Base-by-base conservation (phyloP, 768 basidiomycete species). In the Mycena albidolilacea region DNA sequence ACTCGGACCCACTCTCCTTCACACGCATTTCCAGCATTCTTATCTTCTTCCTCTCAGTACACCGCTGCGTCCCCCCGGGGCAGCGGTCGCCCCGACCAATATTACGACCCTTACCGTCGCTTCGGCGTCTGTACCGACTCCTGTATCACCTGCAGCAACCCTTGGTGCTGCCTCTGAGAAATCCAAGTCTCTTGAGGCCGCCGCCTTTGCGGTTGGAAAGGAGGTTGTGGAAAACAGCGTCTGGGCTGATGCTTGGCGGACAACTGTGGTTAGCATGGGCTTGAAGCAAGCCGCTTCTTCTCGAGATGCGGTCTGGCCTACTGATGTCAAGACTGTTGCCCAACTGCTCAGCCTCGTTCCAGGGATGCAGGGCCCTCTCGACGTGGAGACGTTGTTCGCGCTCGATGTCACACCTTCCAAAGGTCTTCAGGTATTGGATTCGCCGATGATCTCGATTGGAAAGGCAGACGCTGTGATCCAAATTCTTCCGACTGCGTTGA, bases 71-170 rank as follows among this genome's bases (percentile, higher is more conserved):
- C 88, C 91, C 0, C 90, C 90, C 0, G 91, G 86, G 1, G 84
- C 88, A 11, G 85, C 85, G 35, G 84, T 88, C 3, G 85, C 85
- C 14, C 85, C 87, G 10, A 85, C 86, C 58, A 83, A 84, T 74
- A 83, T 86, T 5, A 81, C 85, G 0, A 78, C 83, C 17, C 57
- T 72, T 19, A 80, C 84, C 15, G 78, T 85, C 41, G 82, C 79
- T 3, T 79, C 81, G 10, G 76, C 77, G 10, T 86, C 85, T 14
- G 94, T 92, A 0, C 94, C 94, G 0, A 96, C 95, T 0, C 95
- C 95, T 1, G 93, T 96, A 3, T 96, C 95, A 0, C 95, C 95
- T 21, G 94, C 93, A 5, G 92, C 93, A 1, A 85, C 85, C 0
- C 82, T 93, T 41, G 92, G 92, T 5, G 87, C 89, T 0, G 84